Percentiles rank a stretch among this genome's conserved stretches.
Evolutionary conservation across 2,329 filamentous ascomycete genomes (phyloP).

Genomic region (Fulvia fulva): DNA sequence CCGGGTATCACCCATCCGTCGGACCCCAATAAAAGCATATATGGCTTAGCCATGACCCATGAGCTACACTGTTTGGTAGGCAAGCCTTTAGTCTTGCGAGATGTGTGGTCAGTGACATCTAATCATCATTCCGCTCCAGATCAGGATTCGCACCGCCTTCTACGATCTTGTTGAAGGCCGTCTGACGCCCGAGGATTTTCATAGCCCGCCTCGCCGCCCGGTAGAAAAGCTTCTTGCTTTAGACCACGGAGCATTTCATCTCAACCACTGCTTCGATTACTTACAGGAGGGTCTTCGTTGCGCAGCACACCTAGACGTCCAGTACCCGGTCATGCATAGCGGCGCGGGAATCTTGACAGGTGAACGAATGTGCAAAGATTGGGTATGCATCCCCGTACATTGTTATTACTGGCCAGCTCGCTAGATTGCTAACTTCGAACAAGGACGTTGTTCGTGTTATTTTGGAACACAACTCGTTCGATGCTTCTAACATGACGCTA

Average conservation of each 20-base stretch:
- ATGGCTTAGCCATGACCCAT: slow-evolving; percentile 1
- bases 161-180: background rate
- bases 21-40: background rate
- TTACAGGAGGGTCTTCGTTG: slow-evolving; percentile 1
- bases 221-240: background rate
- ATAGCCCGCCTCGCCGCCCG: background rate
- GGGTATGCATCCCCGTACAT: no score
- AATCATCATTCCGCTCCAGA: background rate
- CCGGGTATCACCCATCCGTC: background rate
- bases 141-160: background rate
- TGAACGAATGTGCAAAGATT: background rate
- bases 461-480: background rate
- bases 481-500: background rate
- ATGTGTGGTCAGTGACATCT: background rate
- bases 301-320: background rate
- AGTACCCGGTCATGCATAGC: background rate
- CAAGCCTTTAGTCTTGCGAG: background rate
- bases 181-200: background rate
- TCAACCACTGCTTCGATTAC: slow-evolving; percentile 1
- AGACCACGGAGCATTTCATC: background rate
- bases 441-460: background rate
- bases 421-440: no score
- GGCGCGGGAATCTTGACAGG: background rate
- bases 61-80: slow-evolving; percentile 1
- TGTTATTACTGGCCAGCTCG: no score